Conservation (phyloP, 73 alveolate species). For the Diophrys appendiculata region DNA sequence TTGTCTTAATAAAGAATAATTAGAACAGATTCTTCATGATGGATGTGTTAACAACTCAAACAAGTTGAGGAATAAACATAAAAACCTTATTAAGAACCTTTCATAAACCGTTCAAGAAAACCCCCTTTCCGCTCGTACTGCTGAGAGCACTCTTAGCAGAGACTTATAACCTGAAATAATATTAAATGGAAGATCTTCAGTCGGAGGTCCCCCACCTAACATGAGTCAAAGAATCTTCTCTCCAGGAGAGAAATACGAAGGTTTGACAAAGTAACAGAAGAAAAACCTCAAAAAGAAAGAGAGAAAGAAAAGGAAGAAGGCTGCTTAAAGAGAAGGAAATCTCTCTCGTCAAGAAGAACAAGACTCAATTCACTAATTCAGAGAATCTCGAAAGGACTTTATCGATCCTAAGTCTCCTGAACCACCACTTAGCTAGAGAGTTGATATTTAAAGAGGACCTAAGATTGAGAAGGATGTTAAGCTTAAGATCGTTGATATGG, state of each 20-base stretch:
- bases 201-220: too few species aligned
- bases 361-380: slow-evolving; percentile 9
- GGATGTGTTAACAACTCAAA: neutral
- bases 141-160: neutral
- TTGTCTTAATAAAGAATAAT: slow-evolving; percentile 5
- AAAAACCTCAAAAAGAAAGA: slow-evolving; percentile 50
- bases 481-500: slow-evolving; percentile 91
- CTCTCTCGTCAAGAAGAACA: slow-evolving; percentile 57
- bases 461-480: slow-evolving; percentile 59
- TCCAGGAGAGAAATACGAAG: neutral
- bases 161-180: too few species aligned
- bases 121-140: neutral
- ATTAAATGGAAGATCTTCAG: too few species aligned
- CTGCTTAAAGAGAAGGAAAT: slow-evolving; percentile 58
- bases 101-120: neutral
- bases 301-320: slow-evolving; percentile 57
- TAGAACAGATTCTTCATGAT: neutral
- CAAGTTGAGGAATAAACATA: neutral
- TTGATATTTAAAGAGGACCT: slow-evolving; percentile 39
- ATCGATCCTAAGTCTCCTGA: slow-evolving; percentile 20
- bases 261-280: slow-evolving; percentile 21
- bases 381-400: slow-evolving; percentile 10
- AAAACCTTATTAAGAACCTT: neutral
- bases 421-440: slow-evolving; percentile 20
- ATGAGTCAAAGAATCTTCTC: neutral